These are phyloP conservation scores for Mortierella sp. DNA, from an alignment of 371 early-diverging fungal species.

Conservation along the genomic window DNA sequence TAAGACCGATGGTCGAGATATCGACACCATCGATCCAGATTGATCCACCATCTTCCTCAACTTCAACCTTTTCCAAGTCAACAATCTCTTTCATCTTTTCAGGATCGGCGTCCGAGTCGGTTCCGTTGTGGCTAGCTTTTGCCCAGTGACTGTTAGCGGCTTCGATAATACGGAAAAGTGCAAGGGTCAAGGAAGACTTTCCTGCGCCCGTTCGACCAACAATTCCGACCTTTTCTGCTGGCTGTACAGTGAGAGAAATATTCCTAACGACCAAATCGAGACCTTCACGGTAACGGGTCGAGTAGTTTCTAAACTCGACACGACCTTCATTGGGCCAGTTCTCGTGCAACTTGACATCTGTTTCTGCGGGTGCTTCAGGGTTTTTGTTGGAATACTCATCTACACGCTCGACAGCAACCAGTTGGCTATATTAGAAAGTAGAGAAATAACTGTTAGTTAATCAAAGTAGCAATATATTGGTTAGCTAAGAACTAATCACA, in stretches of 20 bases:
- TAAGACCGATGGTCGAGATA: slow-evolving; percentile 63
- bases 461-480: neutral
- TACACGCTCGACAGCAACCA: slow-evolving; percentile 73
- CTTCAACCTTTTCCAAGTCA: slow-evolving; percentile 38
- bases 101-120: slow-evolving; percentile 77
- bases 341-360: slow-evolving; percentile 42
- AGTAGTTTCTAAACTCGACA: slow-evolving; percentile 80
- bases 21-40: slow-evolving; percentile 76
- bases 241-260: slow-evolving; percentile 49
- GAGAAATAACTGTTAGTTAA: slow-evolving; percentile 17
- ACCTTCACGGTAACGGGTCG: slow-evolving; percentile 83
- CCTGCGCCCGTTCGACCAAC: slow-evolving; percentile 76
- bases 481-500: neutral
- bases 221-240: slow-evolving; percentile 60
- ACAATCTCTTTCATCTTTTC: slow-evolving; percentile 24
- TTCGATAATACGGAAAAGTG: slow-evolving; percentile 83
- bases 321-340: slow-evolving; percentile 79
- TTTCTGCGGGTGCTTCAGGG: slow-evolving; percentile 67
- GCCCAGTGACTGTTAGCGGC: slow-evolving; percentile 59
- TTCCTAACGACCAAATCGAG: slow-evolving; percentile 79
- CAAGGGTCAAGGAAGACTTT: slow-evolving; percentile 77
- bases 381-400: slow-evolving; percentile 71
- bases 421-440: slow-evolving; percentile 28
- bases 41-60: slow-evolving; percentile 54
- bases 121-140: slow-evolving; percentile 58